These are phyloP conservation scores for Nidula niveotomentosa DNA, from an alignment of 1,284 basidiomycete genomes.

Conservation along the genomic window DNA sequence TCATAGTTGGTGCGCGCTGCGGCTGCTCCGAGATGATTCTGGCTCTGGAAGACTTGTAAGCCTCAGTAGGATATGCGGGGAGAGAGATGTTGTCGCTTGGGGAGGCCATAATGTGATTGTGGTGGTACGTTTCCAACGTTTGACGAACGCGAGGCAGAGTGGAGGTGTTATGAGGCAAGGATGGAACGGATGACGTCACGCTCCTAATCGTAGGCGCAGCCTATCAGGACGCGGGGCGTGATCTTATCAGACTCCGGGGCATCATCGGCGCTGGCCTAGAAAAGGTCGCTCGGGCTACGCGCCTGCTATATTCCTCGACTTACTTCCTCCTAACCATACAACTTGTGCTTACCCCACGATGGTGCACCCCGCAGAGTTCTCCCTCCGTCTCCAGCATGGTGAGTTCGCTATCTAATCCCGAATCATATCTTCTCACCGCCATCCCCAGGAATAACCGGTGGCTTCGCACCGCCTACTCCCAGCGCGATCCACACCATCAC, in stretches of 20 bases:
- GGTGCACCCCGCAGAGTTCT: slow-evolving; percentile 36
- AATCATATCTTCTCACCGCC: neutral
- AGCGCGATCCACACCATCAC: slow-evolving; percentile 54
- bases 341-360: slow-evolving; percentile 2
- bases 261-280: no score
- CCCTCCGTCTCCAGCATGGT: slow-evolving; percentile 39
- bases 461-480: slow-evolving; percentile 70
- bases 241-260: neutral
- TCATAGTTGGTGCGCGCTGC: neutral
- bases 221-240: neutral
- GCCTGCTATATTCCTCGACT: neutral
- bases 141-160: neutral
- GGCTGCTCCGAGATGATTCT: neutral
- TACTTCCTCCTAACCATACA: neutral
- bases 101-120: neutral
- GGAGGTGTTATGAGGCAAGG: neutral
- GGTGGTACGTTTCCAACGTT: neutral
- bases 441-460: slow-evolving; percentile 64
- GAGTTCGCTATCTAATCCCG: neutral
- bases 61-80: neutral
- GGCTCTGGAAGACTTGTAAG: neutral
- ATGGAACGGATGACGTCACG: neutral
- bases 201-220: neutral
- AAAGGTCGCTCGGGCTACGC: no score
- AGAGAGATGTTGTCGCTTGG: neutral